A percentile compares a stretch with the other conserved stretches of the same genome.
Conservation (phyloP, 75 land plant species). For the Sequoiadendron giganteum region DNA sequence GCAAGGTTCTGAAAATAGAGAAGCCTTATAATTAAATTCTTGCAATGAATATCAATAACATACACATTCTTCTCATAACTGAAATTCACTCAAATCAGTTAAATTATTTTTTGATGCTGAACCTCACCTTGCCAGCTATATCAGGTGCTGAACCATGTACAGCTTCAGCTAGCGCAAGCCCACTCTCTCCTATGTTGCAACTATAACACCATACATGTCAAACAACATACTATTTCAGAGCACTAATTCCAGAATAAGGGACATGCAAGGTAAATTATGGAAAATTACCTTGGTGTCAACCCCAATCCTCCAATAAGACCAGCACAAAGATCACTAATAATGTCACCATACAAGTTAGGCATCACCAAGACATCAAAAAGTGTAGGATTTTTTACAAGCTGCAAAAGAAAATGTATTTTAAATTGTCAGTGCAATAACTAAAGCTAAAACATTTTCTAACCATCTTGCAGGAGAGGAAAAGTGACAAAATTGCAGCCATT, state of each 20-base stretch:
- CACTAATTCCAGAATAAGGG: not conserved
- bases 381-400: slow-evolving; percentile 97
- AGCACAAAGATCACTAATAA: slow-evolving; percentile 97
- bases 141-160: slow-evolving; percentile 99
- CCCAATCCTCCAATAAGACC: slow-evolving; percentile 97
- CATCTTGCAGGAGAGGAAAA: not conserved
- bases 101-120: not conserved
- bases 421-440: not conserved
- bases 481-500: not conserved
- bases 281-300: slow-evolving; percentile 87
- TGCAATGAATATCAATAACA: not conserved
- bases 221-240: not conserved
- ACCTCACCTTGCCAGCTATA: slow-evolving; percentile 94
- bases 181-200: slow-evolving; percentile 94
- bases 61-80: not conserved
- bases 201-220: slow-evolving; percentile 31
- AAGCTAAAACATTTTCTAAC: not conserved
- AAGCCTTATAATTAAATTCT: not conserved
- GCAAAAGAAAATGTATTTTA: slow-evolving; percentile 7
- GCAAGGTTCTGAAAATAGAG: slow-evolving; percentile 70
- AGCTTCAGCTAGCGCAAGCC: slow-evolving; percentile 93
- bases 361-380: slow-evolving; percentile 96
- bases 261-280: not conserved
- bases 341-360: slow-evolving; percentile 98
- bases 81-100: not conserved